Conservation (phyloP, 75 land plant genomes). For the Cunninghamia lanceolata region DNA sequence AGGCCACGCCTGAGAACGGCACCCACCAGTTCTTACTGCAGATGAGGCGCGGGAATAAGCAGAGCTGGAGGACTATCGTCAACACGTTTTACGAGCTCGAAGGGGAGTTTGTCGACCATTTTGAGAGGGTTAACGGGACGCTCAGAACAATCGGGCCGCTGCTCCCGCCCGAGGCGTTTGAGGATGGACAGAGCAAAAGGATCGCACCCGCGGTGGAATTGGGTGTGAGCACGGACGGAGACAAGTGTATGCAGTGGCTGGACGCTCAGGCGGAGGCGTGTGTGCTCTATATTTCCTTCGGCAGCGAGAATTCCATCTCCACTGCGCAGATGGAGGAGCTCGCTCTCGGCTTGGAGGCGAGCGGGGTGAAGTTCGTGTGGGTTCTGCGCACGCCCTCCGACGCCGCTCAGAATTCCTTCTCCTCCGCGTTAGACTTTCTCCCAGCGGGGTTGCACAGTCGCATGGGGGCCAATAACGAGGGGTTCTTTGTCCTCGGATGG, state of each 20-base stretch:
- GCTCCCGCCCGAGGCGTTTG: too few relatives aligned
- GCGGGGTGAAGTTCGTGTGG: slow-evolving; percentile 31
- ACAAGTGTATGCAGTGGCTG: not conserved
- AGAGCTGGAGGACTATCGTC: slow-evolving; percentile 2
- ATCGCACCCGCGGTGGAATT: not conserved
- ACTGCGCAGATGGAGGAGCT: slow-evolving; percentile 24
- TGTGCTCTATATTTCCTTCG: too few relatives aligned
- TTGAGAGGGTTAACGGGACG: too few relatives aligned
- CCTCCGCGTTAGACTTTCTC: not conserved
- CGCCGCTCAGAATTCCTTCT: not conserved
- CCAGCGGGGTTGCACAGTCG: slow-evolving; percentile 17
- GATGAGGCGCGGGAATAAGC: slow-evolving; percentile 3
- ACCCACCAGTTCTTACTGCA: not conserved
- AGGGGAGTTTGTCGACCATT: not conserved
- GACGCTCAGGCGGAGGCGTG: too few relatives aligned
- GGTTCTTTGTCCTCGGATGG: slow-evolving; percentile 28
- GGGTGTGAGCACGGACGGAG: not conserved
- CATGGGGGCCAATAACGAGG: not conserved
- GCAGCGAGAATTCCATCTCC: too few relatives aligned
- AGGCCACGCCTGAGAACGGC: not conserved
- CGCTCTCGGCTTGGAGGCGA: slow-evolving; percentile 32
- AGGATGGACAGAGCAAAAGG: too few relatives aligned
- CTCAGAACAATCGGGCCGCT: not conserved
- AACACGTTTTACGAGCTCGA: not conserved
- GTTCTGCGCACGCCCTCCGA: slow-evolving; percentile 11